Percentiles rank a stretch among this genome's conserved stretches.
Conservation (phyloP, 805 yeast species). For the Candida mattraensis region DNA sequence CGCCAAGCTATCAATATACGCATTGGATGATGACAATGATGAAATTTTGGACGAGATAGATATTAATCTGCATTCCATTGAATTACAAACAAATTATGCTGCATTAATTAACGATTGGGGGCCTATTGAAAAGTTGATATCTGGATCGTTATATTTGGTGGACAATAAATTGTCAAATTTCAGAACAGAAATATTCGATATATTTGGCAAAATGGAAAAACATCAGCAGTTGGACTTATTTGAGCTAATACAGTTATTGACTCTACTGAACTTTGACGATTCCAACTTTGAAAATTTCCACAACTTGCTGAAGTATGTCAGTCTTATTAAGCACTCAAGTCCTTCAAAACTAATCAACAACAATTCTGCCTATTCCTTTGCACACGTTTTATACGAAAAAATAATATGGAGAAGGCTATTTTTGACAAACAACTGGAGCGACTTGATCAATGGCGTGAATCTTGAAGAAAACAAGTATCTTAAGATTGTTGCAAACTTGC, state of each 20-base stretch:
- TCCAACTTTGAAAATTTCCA: conserved; percentile 44
- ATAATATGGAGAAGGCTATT: conserved; percentile 63
- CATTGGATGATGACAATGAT: conserved; percentile 30
- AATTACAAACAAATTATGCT: conserved; percentile 31
- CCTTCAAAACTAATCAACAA: conserved; percentile 7
- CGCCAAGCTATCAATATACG: conserved; percentile 67
- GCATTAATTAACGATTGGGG: conserved; percentile 28
- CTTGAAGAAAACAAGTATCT: conserved; percentile 17
- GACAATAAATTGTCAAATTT: conserved; percentile 21
- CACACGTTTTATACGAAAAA: conserved; percentile 26
- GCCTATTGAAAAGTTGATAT: conserved; percentile 21
- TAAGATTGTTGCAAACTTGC: conserved; percentile 13
- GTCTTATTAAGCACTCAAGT: conserved; percentile 38
- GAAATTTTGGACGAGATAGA: conserved; percentile 46
- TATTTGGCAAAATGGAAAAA: conserved; percentile 33
- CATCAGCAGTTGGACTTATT: conserved; percentile 40
- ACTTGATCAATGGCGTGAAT: conserved; percentile 25
- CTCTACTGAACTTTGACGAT: conserved; percentile 46
- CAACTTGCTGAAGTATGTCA: conserved; percentile 52
- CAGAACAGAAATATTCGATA: conserved; percentile 16
- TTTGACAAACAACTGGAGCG: conserved; percentile 51
- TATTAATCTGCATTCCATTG: conserved; percentile 31
- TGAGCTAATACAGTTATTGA: conserved; percentile 52
- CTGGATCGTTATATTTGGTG: conserved; percentile 23
- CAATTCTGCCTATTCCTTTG: conserved; percentile 7